These are phyloP conservation scores for Neurospora sp. DNA, from an alignment of 2,329 filamentous ascomycete species.

Conservation along the genomic window DNA sequence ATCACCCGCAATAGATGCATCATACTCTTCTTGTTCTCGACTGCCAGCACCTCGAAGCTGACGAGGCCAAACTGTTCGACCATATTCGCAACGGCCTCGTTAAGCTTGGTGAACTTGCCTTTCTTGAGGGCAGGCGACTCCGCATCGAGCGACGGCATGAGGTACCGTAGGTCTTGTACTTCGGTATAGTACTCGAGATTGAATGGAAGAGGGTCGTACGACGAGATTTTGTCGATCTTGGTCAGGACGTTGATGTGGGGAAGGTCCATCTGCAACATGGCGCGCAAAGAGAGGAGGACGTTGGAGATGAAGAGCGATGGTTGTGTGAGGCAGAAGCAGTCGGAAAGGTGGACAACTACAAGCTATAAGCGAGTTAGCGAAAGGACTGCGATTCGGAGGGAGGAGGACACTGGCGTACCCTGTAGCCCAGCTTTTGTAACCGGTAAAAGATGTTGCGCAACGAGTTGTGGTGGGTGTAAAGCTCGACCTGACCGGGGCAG, in stretches of 20 bases:
- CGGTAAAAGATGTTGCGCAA: constrained; percentile 85
- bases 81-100: constrained; percentile 75
- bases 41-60: constrained; percentile 83
- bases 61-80: constrained; percentile 88
- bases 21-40: constrained; percentile 97
- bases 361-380: constrained; percentile 48
- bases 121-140: constrained; percentile 63
- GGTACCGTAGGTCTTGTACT: constrained; percentile 81
- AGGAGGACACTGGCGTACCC: constrained; percentile 48
- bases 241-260: constrained; percentile 93
- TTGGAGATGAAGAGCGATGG: constrained; percentile 94
- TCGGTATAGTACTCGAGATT: constrained; percentile 97
- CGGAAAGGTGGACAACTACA: constrained; percentile 85
- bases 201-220: constrained; percentile 81
- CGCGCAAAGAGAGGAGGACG: constrained; percentile 81
- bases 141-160: constrained; percentile 69
- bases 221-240: constrained; percentile 89
- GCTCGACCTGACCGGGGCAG: constrained; percentile 91
- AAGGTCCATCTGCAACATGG: constrained; percentile 97
- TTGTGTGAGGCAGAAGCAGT: constrained; percentile 86
- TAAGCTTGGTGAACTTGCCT: constrained; percentile 73
- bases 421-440: constrained; percentile 83
- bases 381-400: background rate
- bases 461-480: constrained; percentile 92
- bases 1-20: constrained; percentile 82